Percentiles rank a stretch among this genome's conserved stretches.
phyloP scores from a whole-genome alignment of 2,329 filamentous ascomycete genomes.

The Samsoniella hepiali region DNA sequence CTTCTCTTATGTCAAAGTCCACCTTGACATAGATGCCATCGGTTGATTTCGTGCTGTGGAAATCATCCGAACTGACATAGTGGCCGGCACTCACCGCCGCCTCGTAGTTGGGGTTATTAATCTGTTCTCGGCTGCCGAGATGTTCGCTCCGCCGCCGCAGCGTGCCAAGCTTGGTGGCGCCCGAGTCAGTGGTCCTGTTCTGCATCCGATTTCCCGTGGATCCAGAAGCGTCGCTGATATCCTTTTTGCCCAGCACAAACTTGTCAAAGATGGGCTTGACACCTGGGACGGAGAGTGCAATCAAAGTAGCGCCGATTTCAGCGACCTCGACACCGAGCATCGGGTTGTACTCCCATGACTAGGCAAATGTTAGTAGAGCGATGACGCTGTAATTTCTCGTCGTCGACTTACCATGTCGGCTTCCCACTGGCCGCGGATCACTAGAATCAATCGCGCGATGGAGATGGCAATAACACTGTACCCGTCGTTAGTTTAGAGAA shows the following conservation, averaged over 20 bases:
- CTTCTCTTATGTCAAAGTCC: conserved; percentile 36
- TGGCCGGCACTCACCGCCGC: conserved; percentile 24
- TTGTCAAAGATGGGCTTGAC: conserved; percentile 46
- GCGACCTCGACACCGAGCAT: conserved; percentile 48
- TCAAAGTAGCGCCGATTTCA: conserved; percentile 48
- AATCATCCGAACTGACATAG: conserved; percentile 22
- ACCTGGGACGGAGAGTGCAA: conserved; percentile 49
- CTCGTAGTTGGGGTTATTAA: conserved; percentile 24
- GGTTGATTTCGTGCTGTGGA: conserved; percentile 25
- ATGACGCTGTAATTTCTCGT: too few relatives aligned
- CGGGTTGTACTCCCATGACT: conserved; percentile 49
- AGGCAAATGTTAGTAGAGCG: neutral
- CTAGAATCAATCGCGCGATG: conserved; percentile 43
- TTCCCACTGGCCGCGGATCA: conserved; percentile 46
- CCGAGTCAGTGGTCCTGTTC: conserved; percentile 23
- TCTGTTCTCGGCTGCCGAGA: conserved; percentile 26
- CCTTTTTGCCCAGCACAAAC: conserved; percentile 29
- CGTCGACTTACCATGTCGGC: conserved; percentile 32
- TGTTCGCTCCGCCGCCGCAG: conserved; percentile 32
- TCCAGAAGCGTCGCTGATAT: conserved; percentile 22
- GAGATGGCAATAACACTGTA: conserved; percentile 49
- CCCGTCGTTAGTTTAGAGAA: conserved; percentile 5
- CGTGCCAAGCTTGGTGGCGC: conserved; percentile 29
- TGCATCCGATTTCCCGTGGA: conserved; percentile 26
- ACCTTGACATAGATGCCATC: conserved; percentile 36